phyloP scores from a whole-genome alignment of 148 eudicot genomes.

The Tetragonia tetragonoides region DNA sequence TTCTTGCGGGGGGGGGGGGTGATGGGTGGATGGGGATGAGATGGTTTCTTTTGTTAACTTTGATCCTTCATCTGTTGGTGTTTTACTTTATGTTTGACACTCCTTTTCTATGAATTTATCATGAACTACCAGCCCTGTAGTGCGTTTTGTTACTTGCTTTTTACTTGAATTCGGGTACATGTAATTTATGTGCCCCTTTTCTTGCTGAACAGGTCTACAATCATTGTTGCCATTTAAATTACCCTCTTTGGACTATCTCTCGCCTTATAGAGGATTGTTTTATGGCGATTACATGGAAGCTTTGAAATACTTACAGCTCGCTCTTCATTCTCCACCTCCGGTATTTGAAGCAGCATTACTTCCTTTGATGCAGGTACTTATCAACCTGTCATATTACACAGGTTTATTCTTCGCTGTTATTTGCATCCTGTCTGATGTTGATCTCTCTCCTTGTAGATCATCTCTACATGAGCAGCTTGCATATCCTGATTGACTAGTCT shows the following conservation, averaged over 20 bases:
- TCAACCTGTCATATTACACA: not conserved
- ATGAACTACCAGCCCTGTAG: not conserved
- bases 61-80: not conserved
- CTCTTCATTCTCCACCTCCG: constrained; percentile 62
- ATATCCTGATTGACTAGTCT: too few relatives aligned
- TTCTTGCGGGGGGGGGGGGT: too few relatives aligned
- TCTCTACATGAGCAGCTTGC: not conserved
- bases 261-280: constrained; percentile 33
- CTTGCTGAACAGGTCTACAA: constrained; percentile 41
- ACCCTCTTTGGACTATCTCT: constrained; percentile 40
- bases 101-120: not conserved
- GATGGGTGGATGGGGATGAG: too few relatives aligned
- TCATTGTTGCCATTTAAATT: constrained; percentile 56
- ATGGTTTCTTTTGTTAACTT: not conserved
- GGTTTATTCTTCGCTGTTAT: not conserved
- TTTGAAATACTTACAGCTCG: constrained; percentile 53
- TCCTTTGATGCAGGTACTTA: constrained; percentile 68
- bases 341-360: constrained; percentile 61
- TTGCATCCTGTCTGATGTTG: not conserved
- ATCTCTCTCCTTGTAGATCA: not conserved
- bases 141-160: not conserved
- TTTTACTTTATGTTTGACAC: not conserved
- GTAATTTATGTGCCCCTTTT: constrained; percentile 6
- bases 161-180: not conserved
- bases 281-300: constrained; percentile 52